Conservation (phyloP, 75 land plant species). For the Ceratopteris richardii region DNA sequence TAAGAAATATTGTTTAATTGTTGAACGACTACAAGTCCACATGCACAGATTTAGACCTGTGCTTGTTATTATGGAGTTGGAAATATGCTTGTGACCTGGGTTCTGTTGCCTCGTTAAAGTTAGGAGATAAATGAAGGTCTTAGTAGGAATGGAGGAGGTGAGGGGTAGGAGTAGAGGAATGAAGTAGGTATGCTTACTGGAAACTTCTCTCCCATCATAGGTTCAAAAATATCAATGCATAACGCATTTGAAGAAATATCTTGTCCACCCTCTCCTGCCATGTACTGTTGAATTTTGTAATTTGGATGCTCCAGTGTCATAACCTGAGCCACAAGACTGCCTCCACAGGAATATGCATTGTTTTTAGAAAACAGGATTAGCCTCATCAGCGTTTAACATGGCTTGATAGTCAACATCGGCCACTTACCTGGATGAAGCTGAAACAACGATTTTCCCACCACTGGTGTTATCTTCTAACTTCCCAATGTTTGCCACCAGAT, state of each 20-base stretch:
- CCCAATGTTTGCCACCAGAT: slow-evolving; percentile 18
- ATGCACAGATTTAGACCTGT: too few species aligned
- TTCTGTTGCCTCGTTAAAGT: too few species aligned
- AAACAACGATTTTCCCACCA: slow-evolving; percentile 20
- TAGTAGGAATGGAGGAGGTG: too few species aligned
- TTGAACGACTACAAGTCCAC: too few species aligned
- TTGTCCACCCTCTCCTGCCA: neutral
- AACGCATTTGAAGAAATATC: slow-evolving; percentile 2
- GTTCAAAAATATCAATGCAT: slow-evolving; percentile 21
- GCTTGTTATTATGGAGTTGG: too few species aligned
- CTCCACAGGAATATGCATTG: too few species aligned
- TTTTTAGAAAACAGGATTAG: neutral
- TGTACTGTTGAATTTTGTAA: neutral
- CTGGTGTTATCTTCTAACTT: neutral
- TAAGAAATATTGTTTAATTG: too few species aligned
- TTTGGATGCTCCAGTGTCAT: slow-evolving; percentile 11
- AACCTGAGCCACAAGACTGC: slow-evolving; percentile 18
- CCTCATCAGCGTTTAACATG: neutral
- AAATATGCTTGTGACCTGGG: too few species aligned
- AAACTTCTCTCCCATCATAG: slow-evolving; percentile 18
- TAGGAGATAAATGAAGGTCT: too few species aligned
- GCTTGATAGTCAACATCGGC: too few species aligned
- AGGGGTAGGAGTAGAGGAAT: too few species aligned
- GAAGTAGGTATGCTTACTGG: slow-evolving; percentile 12
- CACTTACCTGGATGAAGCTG: slow-evolving; percentile 22